Evolutionary conservation across 2,329 filamentous ascomycete species (phyloP).

Genomic region (Fusarium cicatricum): DNA sequence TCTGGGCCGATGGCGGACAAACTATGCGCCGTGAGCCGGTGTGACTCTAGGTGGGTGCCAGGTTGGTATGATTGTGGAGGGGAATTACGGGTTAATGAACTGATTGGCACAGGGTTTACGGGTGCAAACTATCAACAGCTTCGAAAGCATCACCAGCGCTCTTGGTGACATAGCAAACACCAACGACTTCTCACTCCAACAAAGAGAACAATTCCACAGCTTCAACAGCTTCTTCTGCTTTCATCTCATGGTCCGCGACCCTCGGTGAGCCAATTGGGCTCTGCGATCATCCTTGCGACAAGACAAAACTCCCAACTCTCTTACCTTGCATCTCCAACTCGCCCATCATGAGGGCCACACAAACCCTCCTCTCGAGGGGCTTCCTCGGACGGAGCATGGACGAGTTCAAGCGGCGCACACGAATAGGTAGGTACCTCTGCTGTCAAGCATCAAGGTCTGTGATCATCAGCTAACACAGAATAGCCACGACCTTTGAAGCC

Average conservation of each 20-base stretch:
- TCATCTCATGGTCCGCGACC: conserved; percentile 34
- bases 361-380: conserved; percentile 56
- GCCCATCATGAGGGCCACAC: conserved; percentile 57
- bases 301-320: background rate
- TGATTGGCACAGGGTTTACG: conserved; percentile 15
- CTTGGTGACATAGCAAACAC: conserved; percentile 2
- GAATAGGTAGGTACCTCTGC: conserved; percentile 55
- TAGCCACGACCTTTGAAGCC: conserved; percentile 74
- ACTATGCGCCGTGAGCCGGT: conserved; percentile 22
- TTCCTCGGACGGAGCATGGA: conserved; percentile 67
- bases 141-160: conserved; percentile 5
- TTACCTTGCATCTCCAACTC: background rate
- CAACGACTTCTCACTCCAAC: background rate
- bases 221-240: background rate
- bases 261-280: conserved; percentile 44
- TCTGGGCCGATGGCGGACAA: conserved; percentile 37
- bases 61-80: background rate
- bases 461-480: background rate
- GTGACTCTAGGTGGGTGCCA: conserved; percentile 5
- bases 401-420: conserved; percentile 65
- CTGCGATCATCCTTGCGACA: conserved; percentile 20
- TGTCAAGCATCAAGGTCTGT: fast-evolving
- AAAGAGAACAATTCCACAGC: background rate
- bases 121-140: conserved; percentile 17
- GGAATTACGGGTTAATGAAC: background rate